These are phyloP conservation scores for Fusarium robinianum DNA, from an alignment of 2,329 filamentous ascomycete species.

Conservation along the genomic window DNA sequence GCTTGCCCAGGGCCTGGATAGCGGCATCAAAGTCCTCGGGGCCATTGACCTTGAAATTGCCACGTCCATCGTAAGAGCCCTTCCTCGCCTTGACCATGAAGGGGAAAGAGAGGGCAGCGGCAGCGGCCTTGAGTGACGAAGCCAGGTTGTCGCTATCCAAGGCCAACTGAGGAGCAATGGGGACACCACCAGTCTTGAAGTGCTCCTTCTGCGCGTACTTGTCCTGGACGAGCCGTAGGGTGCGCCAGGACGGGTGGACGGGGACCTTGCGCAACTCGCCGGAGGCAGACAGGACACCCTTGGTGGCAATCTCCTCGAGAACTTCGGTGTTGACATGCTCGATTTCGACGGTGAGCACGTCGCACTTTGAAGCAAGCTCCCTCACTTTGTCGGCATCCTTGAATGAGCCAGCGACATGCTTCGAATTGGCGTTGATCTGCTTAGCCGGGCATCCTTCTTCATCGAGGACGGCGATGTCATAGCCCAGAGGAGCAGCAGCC, in stretches of 20 bases:
- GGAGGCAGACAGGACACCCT: constrained; percentile 53
- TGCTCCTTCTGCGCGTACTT: constrained; percentile 91
- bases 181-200: constrained; percentile 68
- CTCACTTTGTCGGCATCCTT: constrained; percentile 79
- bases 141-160: constrained; percentile 62
- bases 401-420: constrained; percentile 85
- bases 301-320: constrained; percentile 77
- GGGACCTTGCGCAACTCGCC: constrained; percentile 56
- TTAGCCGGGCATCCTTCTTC: constrained; percentile 77
- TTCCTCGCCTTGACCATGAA: constrained; percentile 92
- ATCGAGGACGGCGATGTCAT: constrained; percentile 80
- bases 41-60: constrained; percentile 59
- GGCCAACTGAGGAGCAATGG: constrained; percentile 72
- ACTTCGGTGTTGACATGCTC: constrained; percentile 93
- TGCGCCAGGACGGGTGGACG: constrained; percentile 82
- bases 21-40: constrained; percentile 62
- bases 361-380: constrained; percentile 74
- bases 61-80: constrained; percentile 89
- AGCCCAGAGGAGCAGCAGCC: constrained; percentile 74
- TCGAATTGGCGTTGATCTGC: constrained; percentile 75
- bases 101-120: constrained; percentile 72
- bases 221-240: constrained; percentile 87
- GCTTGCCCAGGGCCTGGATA: constrained; percentile 67
- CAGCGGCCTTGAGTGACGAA: constrained; percentile 66
- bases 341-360: constrained; percentile 90